phyloP scores from a whole-genome alignment of 2,329 filamentous ascomycete genomes.

The Leptographium procerum region DNA sequence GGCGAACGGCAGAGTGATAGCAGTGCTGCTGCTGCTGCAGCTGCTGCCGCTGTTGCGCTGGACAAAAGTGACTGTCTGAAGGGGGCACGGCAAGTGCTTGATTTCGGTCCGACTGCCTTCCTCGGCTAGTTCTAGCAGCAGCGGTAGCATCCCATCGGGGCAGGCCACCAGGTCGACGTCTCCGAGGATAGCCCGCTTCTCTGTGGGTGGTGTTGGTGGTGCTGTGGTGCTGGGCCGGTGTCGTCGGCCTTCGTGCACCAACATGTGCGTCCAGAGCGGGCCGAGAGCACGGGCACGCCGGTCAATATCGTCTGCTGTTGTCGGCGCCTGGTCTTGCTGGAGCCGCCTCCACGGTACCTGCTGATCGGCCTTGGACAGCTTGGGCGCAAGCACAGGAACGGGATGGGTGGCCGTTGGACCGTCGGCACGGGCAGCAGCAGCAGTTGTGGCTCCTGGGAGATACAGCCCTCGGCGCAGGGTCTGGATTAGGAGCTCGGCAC shows the following conservation, averaged over 20 bases:
- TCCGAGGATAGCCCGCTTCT: conserved; percentile 28
- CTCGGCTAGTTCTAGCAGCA: not conserved
- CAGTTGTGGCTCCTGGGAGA: conserved; percentile 35
- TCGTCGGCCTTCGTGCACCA: not conserved
- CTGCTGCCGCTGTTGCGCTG: not conserved
- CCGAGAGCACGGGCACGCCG: conserved; percentile 50
- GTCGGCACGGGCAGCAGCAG: conserved; percentile 10
- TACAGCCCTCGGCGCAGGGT: conserved; percentile 54
- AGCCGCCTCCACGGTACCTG: conserved; percentile 46
- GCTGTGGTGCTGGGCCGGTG: not conserved
- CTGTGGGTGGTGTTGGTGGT: not conserved
- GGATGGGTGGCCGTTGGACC: conserved; percentile 12
- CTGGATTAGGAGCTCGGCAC: conserved; percentile 58
- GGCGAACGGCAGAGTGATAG: conserved; percentile 7
- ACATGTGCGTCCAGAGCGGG: conserved; percentile 48
- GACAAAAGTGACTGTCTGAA: conserved; percentile 9
- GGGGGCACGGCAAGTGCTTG: not conserved
- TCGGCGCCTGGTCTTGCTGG: not conserved
- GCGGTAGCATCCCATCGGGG: conserved; percentile 1
- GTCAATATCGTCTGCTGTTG: conserved; percentile 22
- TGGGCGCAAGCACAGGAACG: conserved; percentile 48
- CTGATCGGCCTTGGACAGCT: conserved; percentile 55
- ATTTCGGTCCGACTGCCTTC: not conserved
- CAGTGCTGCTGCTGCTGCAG: not conserved
- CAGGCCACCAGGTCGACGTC: conserved; percentile 18